Conservation (phyloP, 2,329 filamentous ascomycete genomes). For the Westerdykella sp. region DNA sequence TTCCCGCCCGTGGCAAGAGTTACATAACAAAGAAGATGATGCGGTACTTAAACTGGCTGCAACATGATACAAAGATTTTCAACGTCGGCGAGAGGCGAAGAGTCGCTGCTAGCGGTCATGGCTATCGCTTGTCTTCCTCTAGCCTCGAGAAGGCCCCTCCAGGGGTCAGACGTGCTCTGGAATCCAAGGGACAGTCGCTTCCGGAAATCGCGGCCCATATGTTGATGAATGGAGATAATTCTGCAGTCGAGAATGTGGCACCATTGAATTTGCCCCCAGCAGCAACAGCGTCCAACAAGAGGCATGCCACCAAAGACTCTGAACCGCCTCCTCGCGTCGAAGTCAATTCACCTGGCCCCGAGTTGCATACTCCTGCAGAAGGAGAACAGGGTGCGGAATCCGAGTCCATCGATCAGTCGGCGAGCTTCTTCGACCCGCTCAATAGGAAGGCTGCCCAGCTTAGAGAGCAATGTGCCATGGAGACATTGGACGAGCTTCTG, state of each 20-base stretch:
- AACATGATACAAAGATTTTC: conserved; percentile 93
- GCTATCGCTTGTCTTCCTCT: conserved; percentile 34
- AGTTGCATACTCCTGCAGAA: conserved; percentile 8
- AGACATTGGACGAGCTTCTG: conserved; percentile 84
- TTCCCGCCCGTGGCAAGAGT: conserved; percentile 92
- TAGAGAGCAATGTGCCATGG: conserved; percentile 84
- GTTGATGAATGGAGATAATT: conserved; percentile 51
- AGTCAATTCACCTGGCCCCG: conserved; percentile 2
- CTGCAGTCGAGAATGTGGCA: conserved; percentile 31
- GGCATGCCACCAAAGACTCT: conserved; percentile 9
- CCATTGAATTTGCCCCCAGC: conserved; percentile 26
- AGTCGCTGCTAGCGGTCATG: conserved; percentile 60
- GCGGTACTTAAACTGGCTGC: conserved; percentile 92
- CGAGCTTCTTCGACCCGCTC: conserved; percentile 86
- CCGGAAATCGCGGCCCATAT: conserved; percentile 49
- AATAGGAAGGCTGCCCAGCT: conserved; percentile 77
- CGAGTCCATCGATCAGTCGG: conserved; percentile 74
- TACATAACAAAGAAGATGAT: conserved; percentile 99
- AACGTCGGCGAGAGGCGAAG: conserved; percentile 91
- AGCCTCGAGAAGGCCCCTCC: conserved; percentile 25
- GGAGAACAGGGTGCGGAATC: conserved; percentile 27
- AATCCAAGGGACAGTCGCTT: conserved; percentile 23
- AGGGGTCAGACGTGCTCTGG: conserved; percentile 18
- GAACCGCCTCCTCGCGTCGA: conserved; percentile 23
- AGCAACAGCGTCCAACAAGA: conserved; percentile 21